Conservation (phyloP, 2,329 filamentous ascomycete species). For the Sclerotinia borealis region DNA sequence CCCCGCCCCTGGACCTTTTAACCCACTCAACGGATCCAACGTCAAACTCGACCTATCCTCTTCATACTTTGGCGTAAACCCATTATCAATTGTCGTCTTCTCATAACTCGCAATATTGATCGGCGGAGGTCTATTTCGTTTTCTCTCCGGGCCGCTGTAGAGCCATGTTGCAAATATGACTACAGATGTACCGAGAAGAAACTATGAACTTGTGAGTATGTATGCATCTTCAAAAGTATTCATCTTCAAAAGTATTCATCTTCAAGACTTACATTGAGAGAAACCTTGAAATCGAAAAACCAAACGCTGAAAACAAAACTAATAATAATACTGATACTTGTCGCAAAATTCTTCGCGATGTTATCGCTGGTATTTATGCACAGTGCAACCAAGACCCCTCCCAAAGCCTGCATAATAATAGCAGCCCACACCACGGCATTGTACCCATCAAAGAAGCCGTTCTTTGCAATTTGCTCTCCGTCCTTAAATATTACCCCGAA, state of each 20-base stretch:
- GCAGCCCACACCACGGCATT: slow-evolving; percentile 87
- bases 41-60: slow-evolving; percentile 29
- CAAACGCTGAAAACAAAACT: slow-evolving; percentile 80
- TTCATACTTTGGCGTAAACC: slow-evolving; percentile 30
- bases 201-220: slow-evolving; percentile 46
- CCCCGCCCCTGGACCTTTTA: slow-evolving; percentile 37
- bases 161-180: slow-evolving; percentile 81
- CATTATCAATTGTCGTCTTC: slow-evolving; percentile 45
- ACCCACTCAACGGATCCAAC: slow-evolving; percentile 25
- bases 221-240: not conserved
- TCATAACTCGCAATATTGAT: slow-evolving; percentile 70
- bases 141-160: slow-evolving; percentile 64
- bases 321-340: slow-evolving; percentile 83
- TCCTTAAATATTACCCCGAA: slow-evolving; percentile 84
- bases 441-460: slow-evolving; percentile 93
- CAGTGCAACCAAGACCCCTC: slow-evolving; percentile 76
- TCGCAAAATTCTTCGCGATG: slow-evolving; percentile 90
- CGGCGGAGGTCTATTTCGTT: slow-evolving; percentile 54
- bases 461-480: slow-evolving; percentile 71
- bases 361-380: slow-evolving; percentile 82
- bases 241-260: not conserved
- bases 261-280: slow-evolving; percentile 55
- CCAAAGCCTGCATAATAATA: slow-evolving; percentile 73
- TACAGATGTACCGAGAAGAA: slow-evolving; percentile 69
- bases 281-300: slow-evolving; percentile 77